Evolutionary conservation across 1,284 basidiomycete genomes (phyloP).

Genomic region (Ustilago trichophora): DNA sequence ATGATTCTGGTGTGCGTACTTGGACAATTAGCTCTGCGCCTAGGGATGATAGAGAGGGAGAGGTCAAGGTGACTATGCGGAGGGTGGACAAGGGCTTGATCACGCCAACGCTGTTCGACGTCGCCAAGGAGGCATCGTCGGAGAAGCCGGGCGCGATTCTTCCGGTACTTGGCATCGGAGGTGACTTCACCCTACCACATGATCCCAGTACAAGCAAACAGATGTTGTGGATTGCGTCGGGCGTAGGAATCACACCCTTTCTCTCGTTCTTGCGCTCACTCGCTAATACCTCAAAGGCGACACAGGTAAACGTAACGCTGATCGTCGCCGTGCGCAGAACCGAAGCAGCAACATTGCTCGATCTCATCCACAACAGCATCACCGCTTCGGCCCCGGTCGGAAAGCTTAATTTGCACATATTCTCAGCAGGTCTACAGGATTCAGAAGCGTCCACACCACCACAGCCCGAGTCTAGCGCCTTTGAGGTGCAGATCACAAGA

Average conservation of each 20-base stretch:
- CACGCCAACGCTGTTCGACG: constrained; percentile 28
- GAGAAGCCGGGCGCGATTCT: neutral
- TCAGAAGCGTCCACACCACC: neutral
- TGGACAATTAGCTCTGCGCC: constrained; percentile 43
- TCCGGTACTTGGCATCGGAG: constrained; percentile 30
- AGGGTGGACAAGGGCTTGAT: constrained; percentile 15
- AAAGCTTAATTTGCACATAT: constrained; percentile 13
- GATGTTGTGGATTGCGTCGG: constrained; percentile 22
- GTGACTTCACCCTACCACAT: constrained; percentile 15
- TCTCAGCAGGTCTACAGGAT: constrained; percentile 26
- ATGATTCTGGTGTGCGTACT: constrained; percentile 31
- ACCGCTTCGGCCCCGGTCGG: neutral
- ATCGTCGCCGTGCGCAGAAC: constrained; percentile 19
- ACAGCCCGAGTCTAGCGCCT: neutral
- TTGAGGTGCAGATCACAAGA: neutral
- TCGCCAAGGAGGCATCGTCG: neutral
- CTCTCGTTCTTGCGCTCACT: constrained; percentile 13
- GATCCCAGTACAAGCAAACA: neutral
- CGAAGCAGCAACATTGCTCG: constrained; percentile 15
- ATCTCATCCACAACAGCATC: constrained; percentile 3
- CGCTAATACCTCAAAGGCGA: neutral
- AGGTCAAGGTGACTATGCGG: constrained; percentile 25
- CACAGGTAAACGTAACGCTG: constrained; percentile 4
- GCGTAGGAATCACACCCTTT: constrained; percentile 33
- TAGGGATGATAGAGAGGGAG: neutral